phyloP scores from a whole-genome alignment of 2,329 filamentous ascomycete species.

The Penicillium sp. region DNA sequence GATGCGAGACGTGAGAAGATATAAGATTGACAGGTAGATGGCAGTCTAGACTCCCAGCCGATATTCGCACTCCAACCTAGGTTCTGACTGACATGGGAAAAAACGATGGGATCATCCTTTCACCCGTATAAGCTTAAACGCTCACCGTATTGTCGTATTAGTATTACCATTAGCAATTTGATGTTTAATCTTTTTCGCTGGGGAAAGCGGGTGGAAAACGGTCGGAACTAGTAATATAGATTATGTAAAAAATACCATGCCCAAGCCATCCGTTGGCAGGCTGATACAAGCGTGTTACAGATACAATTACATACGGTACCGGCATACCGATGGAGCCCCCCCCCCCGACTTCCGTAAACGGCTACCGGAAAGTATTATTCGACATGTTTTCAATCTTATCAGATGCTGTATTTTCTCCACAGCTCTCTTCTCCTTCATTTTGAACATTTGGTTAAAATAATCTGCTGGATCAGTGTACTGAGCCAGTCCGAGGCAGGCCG shows the following conservation, averaged over 20 bases:
- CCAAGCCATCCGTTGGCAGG: not conserved
- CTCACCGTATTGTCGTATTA: not conserved
- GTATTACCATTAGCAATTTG: not conserved
- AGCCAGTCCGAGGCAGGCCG: too few relatives aligned
- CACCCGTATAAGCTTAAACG: not conserved
- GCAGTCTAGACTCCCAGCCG: not conserved
- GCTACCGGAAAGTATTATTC: too few relatives aligned
- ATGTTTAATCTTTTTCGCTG: not conserved
- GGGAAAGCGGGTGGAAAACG: not conserved
- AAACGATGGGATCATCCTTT: not conserved
- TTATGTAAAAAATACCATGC: too few relatives aligned
- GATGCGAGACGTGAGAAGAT: not conserved
- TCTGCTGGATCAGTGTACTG: too few relatives aligned
- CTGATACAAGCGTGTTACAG: not conserved
- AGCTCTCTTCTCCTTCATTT: too few relatives aligned
- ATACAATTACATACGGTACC: not conserved
- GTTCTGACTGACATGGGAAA: not conserved
- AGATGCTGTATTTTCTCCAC: too few relatives aligned
- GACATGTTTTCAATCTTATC: too few relatives aligned
- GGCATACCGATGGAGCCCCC: not conserved
- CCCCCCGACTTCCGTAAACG: too few relatives aligned
- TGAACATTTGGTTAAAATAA: too few relatives aligned
- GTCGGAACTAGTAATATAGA: not conserved
- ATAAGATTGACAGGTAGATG: not conserved
- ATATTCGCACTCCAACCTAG: too few relatives aligned